Conservation (phyloP, 768 basidiomycete species). For the Coprinopsis sp. region DNA sequence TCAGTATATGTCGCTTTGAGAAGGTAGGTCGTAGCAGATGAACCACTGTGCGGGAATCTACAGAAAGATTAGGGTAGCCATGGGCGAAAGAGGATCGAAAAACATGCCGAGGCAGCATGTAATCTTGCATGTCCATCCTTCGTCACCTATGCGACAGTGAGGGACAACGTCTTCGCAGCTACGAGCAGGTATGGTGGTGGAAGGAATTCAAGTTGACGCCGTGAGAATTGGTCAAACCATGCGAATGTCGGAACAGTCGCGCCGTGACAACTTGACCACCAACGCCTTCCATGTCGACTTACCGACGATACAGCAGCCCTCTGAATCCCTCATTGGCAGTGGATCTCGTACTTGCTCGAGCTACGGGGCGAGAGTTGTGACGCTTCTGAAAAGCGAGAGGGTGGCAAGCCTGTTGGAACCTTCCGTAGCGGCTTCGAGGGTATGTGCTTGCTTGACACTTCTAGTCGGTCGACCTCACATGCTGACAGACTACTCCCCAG, state of each 20-base stretch:
- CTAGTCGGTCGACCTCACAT: neutral
- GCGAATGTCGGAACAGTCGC: neutral
- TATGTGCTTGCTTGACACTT: neutral
- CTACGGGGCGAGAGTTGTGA: conserved; percentile 39
- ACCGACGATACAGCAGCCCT: conserved; percentile 24
- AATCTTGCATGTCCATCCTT: no score
- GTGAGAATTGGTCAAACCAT: no score
- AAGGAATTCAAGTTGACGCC: no score
- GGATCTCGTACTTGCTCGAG: conserved; percentile 44
- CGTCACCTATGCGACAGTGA: no score
- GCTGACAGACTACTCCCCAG: conserved; percentile 2
- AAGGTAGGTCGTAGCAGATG: no score
- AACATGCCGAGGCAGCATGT: no score
- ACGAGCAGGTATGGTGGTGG: no score
- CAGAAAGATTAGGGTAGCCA: no score
- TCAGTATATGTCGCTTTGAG: no score
- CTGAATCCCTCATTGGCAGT: conserved; percentile 33
- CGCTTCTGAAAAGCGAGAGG: conserved; percentile 39
- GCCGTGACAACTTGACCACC: neutral
- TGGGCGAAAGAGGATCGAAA: no score
- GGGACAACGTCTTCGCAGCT: no score
- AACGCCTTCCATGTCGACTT: neutral
- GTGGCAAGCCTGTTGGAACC: conserved; percentile 4
- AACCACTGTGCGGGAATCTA: no score
- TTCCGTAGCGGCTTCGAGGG: conserved; percentile 7